Percentiles rank a stretch among this genome's conserved stretches.
These are phyloP conservation scores for Dryas alaskensis DNA, from an alignment of 306 rosid species.

Conservation along the genomic window DNA sequence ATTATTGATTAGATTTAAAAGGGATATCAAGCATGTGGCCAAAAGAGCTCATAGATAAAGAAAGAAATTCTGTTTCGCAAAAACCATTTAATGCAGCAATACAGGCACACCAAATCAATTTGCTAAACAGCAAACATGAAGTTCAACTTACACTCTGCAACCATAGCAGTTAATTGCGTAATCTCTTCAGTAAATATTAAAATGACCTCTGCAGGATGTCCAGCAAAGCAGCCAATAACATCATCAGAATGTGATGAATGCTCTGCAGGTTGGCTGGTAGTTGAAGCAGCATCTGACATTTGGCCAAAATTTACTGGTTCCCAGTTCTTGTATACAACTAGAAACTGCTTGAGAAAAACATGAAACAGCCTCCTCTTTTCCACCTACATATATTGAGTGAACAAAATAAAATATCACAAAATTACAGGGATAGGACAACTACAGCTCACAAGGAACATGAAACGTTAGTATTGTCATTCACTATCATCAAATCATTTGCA, in stretches of 20 bases:
- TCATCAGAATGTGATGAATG: conserved; percentile 46
- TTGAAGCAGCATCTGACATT: conserved; percentile 51
- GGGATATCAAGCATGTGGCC: neutral
- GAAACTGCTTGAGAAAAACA: conserved; percentile 91
- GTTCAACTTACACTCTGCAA: conserved; percentile 72
- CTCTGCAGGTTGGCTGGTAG: conserved; percentile 40
- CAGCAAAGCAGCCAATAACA: conserved; percentile 82
- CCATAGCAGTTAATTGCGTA: conserved; percentile 57
- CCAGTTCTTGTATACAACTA: conserved; percentile 78
- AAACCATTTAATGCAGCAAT: neutral
- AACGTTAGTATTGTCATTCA: conserved; percentile 2
- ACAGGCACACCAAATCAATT: conserved; percentile 4
- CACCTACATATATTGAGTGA: conserved; percentile 46
- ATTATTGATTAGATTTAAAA: neutral
- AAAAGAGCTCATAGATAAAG: neutral
- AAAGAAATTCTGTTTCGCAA: conserved; percentile 10
- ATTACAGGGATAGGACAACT: conserved; percentile 15
- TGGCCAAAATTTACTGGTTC: conserved; percentile 65
- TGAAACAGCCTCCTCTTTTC: conserved; percentile 77
- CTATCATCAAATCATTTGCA: neutral
- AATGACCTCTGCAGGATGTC: conserved; percentile 92
- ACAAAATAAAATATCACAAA: conserved; percentile 6
- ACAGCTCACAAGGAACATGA: conserved; percentile 6
- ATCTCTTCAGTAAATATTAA: conserved; percentile 71
- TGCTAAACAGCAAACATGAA: neutral